A percentile compares a stretch with the other conserved stretches of the same genome.
Evolutionary conservation across 2,329 filamentous ascomycete genomes (phyloP).

Genomic region (Dothideomycetidae sp.): DNA sequence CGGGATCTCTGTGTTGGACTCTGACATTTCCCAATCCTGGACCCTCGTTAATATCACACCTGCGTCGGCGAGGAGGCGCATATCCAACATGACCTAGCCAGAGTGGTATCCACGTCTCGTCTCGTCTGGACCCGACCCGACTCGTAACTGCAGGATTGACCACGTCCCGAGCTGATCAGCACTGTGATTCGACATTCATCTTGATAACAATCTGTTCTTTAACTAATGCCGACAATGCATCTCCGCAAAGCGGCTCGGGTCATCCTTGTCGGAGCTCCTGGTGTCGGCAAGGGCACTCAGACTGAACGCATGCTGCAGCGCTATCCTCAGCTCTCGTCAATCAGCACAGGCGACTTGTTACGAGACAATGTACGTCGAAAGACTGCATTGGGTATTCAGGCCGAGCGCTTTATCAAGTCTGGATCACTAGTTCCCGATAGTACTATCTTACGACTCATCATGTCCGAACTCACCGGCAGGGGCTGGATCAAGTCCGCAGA

Average conservation of each 20-base stretch:
- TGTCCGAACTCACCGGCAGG: conserved; percentile 69
- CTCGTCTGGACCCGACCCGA: too few species aligned
- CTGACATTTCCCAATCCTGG: too few species aligned
- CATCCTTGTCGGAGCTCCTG: conserved; percentile 90
- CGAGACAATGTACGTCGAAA: conserved; percentile 82
- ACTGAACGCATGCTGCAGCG: conserved; percentile 72
- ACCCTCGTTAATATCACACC: too few species aligned
- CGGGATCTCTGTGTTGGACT: too few species aligned
- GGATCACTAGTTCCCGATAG: conserved; percentile 84
- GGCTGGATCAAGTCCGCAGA: conserved; percentile 50
- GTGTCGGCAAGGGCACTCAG: conserved; percentile 94
- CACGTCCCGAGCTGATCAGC: too few species aligned
- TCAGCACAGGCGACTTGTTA: conserved; percentile 86
- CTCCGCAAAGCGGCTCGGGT: conserved; percentile 65
- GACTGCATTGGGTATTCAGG: conserved; percentile 80
- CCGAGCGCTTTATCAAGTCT: conserved; percentile 73
- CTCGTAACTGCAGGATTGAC: too few species aligned
- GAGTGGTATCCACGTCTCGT: too few species aligned
- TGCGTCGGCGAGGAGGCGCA: too few species aligned
- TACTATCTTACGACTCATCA: conserved; percentile 83
- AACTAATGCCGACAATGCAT: conserved; percentile 28
- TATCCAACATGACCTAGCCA: too few species aligned
- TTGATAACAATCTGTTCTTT: conserved; percentile 4
- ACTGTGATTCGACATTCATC: too few species aligned
- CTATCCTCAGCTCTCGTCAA: conserved; percentile 77